These are phyloP conservation scores for Erodium maritimum DNA, from an alignment of 345 rosid species.

Conservation along the genomic window DNA sequence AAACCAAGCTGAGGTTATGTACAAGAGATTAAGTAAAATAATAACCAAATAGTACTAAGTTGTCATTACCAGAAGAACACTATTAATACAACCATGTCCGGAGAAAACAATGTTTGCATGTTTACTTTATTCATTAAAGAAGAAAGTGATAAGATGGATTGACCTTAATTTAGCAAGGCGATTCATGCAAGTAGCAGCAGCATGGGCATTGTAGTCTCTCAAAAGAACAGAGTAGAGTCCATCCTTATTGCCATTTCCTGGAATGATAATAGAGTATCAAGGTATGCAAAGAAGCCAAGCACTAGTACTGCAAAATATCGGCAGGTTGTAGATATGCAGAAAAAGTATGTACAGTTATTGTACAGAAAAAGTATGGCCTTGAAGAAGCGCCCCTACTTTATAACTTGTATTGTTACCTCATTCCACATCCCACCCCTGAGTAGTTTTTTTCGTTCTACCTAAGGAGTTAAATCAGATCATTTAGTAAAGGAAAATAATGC, in stretches of 20 bases:
- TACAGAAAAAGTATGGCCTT: too few species aligned
- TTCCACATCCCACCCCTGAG: too few species aligned
- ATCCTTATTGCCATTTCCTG: constrained; percentile 96
- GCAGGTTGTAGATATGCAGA: background rate
- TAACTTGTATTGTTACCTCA: too few species aligned
- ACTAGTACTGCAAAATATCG: too few species aligned
- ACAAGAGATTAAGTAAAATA: too few species aligned
- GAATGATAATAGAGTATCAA: constrained; percentile 8
- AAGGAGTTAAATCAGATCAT: too few species aligned
- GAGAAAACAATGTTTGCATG: background rate
- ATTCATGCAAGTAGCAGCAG: constrained; percentile 95
- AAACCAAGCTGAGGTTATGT: background rate
- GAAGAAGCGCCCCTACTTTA: too few species aligned
- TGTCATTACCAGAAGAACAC: background rate
- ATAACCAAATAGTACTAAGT: background rate
- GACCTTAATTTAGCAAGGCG: constrained; percentile 95
- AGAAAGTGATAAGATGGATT: background rate
- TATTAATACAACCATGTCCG: too few species aligned
- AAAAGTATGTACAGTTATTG: background rate
- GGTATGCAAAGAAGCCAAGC: too few species aligned
- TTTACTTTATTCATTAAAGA: background rate
- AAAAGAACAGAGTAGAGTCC: constrained; percentile 90
- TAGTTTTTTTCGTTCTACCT: too few species aligned
- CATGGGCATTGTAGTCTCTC: constrained; percentile 82
- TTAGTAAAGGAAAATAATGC: too few species aligned